Evolutionary conservation across 2,329 filamentous ascomycete genomes (phyloP).

Genomic region (Colletotrichum sp.): DNA sequence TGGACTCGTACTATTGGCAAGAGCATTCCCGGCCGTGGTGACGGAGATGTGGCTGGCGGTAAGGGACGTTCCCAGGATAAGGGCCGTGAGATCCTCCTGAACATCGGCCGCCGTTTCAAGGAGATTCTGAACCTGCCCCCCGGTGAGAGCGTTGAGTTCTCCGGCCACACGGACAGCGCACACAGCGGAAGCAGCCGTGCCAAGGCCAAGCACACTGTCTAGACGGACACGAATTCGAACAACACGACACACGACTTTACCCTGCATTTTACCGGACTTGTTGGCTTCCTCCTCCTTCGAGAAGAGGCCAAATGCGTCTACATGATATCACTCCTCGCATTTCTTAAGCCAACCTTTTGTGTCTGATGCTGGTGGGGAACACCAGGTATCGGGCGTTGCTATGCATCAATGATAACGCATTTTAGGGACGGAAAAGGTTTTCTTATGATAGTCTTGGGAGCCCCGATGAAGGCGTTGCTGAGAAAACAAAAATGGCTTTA

Average conservation of each 20-base stretch:
- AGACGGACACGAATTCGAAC: constrained; percentile 34
- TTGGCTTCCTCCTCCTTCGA: neutral
- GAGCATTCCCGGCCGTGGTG: constrained; percentile 76
- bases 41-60: constrained; percentile 73
- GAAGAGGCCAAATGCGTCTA: constrained; percentile 1
- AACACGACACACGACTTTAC: constrained; percentile 3
- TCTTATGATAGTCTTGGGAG: constrained; percentile 19
- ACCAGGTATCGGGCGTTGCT: constrained; percentile 5
- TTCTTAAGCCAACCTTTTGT: constrained; percentile 12
- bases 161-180: constrained; percentile 92
- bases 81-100: constrained; percentile 81
- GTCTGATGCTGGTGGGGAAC: constrained; percentile 1
- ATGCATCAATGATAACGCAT: constrained; percentile 21
- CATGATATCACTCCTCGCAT: constrained; percentile 16
- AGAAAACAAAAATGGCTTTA: constrained; percentile 15
- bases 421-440: constrained; percentile 19
- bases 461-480: constrained; percentile 22
- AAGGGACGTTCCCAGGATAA: constrained; percentile 82
- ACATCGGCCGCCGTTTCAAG: constrained; percentile 92
- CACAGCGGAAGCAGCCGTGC: constrained; percentile 93
- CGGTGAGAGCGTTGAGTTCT: constrained; percentile 87
- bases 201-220: constrained; percentile 91
- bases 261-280: constrained; percentile 10
- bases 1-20: constrained; percentile 97
- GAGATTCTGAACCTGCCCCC: constrained; percentile 81